Conservation (phyloP, 2,329 filamentous ascomycete species). For the Penicillium sclerotigenum region DNA sequence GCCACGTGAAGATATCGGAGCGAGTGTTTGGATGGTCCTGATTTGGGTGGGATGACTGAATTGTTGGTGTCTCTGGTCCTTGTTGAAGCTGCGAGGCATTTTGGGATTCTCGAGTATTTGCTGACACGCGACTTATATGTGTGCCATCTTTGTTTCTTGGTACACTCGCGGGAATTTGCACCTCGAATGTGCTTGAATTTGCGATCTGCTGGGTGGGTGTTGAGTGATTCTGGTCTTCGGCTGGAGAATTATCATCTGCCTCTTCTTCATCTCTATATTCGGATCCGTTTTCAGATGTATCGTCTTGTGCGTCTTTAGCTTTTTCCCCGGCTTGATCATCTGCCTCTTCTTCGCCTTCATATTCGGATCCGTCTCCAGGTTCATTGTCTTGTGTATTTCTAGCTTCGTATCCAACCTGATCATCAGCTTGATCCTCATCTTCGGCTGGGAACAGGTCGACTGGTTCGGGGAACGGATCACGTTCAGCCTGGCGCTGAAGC, state of each 20-base stretch:
- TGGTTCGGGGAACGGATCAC: background rate
- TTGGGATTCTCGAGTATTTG: background rate
- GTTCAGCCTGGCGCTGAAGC: background rate
- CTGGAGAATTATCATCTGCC: background rate
- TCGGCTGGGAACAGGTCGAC: background rate
- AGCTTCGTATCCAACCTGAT: background rate
- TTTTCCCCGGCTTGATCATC: background rate
- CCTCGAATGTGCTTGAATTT: background rate
- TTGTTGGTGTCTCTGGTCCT: background rate
- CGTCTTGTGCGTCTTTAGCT: background rate
- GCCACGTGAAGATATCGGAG: conserved; percentile 1
- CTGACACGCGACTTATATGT: background rate
- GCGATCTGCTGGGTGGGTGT: background rate
- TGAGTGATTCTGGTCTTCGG: background rate
- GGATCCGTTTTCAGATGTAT: background rate
- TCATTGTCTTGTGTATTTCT: background rate
- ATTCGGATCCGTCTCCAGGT: background rate
- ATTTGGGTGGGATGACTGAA: background rate
- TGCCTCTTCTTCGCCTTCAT: background rate
- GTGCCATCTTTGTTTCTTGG: background rate
- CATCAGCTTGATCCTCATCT: background rate
- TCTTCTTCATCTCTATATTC: background rate
- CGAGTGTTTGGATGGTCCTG: background rate
- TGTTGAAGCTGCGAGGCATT: background rate
- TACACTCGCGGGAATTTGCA: background rate